Evolutionary conservation across 108 stramenopile genomes (phyloP).

Genomic region (Cyclotella distinguenda): DNA sequence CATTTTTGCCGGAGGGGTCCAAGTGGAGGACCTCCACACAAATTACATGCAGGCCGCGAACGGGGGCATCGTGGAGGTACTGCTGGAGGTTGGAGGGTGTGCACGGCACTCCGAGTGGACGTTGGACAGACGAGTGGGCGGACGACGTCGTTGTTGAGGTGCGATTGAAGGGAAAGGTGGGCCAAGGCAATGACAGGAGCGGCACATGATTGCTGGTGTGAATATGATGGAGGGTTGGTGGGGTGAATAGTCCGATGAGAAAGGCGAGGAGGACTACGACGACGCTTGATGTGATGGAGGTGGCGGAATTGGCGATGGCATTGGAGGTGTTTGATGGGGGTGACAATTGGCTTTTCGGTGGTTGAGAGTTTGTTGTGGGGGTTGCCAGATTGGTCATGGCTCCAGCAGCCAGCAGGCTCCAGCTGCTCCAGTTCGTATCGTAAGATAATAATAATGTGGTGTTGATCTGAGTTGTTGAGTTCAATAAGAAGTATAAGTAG

Average conservation of each 20-base stretch:
- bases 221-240: conserved; percentile 26
- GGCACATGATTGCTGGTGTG: conserved; percentile 6
- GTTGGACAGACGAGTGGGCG: background rate
- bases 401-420: too few species aligned
- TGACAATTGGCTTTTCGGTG: too few species aligned
- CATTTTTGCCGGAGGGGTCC: conserved; percentile 17
- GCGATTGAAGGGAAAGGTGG: background rate
- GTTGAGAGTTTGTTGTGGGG: too few species aligned
- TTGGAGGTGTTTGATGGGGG: background rate
- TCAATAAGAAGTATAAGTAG: too few species aligned
- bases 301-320: background rate
- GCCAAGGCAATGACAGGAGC: background rate
- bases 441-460: too few species aligned
- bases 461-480: too few species aligned
- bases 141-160: background rate
- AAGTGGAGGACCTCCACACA: conserved; percentile 41
- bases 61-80: conserved; percentile 50
- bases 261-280: conserved; percentile 33
- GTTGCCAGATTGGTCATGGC: too few species aligned
- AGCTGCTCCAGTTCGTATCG: too few species aligned
- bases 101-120: conserved; percentile 40
- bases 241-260: conserved; percentile 31
- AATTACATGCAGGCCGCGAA: conserved; percentile 52
- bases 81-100: conserved; percentile 42
- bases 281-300: background rate